A percentile compares a stretch with the other conserved stretches of the same genome.
Evolutionary conservation across 1,139 yeast species (phyloP).

Genomic region (Pichia norvegensis): DNA sequence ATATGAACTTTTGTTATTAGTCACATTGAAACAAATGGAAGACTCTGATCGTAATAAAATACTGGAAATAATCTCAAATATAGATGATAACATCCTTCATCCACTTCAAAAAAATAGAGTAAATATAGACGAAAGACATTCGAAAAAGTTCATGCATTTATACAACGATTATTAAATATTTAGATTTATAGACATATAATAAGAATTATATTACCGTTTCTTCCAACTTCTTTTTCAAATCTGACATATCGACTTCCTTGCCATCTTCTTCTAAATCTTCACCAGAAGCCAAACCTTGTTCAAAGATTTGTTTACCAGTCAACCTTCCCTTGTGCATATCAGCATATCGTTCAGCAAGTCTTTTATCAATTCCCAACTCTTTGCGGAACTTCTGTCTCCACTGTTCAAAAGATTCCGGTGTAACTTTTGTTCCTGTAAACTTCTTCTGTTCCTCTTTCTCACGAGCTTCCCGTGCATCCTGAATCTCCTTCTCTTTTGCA

Average conservation of each 20-base stretch:
- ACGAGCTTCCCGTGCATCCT: conserved; percentile 47
- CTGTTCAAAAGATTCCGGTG: conserved; percentile 54
- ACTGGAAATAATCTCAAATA: not conserved
- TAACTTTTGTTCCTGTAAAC: conserved; percentile 52
- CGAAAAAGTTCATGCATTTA: conserved; percentile 1
- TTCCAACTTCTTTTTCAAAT: conserved; percentile 16
- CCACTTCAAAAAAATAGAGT: conserved; percentile 13
- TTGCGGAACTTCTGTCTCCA: conserved; percentile 76
- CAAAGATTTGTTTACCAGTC: conserved; percentile 86
- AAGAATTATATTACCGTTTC: conserved; percentile 5
- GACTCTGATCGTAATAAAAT: conserved; percentile 11
- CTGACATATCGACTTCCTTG: conserved; percentile 18
- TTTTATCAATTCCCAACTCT: conserved; percentile 52
- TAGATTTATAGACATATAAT: not conserved
- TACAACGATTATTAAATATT: conserved; percentile 5
- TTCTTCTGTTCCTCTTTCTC: conserved; percentile 66
- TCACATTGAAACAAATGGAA: conserved; percentile 12
- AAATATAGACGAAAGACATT: not conserved
- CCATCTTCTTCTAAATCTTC: conserved; percentile 18
- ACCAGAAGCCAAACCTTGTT: conserved; percentile 66
- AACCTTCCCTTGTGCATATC: conserved; percentile 66
- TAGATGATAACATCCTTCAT: conserved; percentile 1
- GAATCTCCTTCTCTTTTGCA: conserved; percentile 50
- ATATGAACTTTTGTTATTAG: conserved; percentile 24
- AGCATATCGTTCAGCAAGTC: conserved; percentile 43